phyloP scores from a whole-genome alignment of 768 basidiomycete species.

The Pleurotus platypus region DNA sequence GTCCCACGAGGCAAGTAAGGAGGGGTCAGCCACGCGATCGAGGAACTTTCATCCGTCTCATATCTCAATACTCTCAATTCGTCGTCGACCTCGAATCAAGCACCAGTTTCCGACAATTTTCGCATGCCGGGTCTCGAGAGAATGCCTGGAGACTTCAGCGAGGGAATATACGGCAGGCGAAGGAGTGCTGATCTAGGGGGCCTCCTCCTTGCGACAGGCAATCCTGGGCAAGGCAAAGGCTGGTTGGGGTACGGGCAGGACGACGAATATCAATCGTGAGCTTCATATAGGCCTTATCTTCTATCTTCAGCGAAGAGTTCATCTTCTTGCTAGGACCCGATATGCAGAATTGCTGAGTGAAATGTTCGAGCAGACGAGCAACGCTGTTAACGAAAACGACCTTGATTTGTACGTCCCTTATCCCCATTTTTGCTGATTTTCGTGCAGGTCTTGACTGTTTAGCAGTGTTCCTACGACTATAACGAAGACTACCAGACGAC shows the following conservation, averaged over 20 bases:
- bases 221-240: slow-evolving; percentile 60
- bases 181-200: slow-evolving; percentile 90
- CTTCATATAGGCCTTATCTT: background rate
- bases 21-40: slow-evolving; percentile 30
- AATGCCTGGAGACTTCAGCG: slow-evolving; percentile 11
- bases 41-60: slow-evolving; percentile 20
- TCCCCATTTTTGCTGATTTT: background rate
- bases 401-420: slow-evolving; percentile 35
- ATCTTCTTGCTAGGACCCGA: slow-evolving; percentile 36
- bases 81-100: slow-evolving; percentile 5
- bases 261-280: slow-evolving; percentile 31
- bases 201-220: slow-evolving; percentile 72
- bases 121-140: background rate
- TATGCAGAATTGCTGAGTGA: slow-evolving; percentile 83
- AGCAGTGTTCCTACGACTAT: slow-evolving; percentile 45
- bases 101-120: background rate
- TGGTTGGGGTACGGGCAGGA: slow-evolving; percentile 44
- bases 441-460: slow-evolving; percentile 19
- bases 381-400: slow-evolving; percentile 60
- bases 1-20: background rate
- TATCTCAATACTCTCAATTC: slow-evolving; percentile 11
- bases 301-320: slow-evolving; percentile 6
- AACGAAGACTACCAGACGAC: slow-evolving; percentile 44
- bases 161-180: slow-evolving; percentile 34
- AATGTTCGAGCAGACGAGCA: slow-evolving; percentile 78